Evolutionary conservation across 768 basidiomycete genomes (phyloP), one percentile per base, ranked within the genome.

Genomic region (Chalciporus piperatus): DNA sequence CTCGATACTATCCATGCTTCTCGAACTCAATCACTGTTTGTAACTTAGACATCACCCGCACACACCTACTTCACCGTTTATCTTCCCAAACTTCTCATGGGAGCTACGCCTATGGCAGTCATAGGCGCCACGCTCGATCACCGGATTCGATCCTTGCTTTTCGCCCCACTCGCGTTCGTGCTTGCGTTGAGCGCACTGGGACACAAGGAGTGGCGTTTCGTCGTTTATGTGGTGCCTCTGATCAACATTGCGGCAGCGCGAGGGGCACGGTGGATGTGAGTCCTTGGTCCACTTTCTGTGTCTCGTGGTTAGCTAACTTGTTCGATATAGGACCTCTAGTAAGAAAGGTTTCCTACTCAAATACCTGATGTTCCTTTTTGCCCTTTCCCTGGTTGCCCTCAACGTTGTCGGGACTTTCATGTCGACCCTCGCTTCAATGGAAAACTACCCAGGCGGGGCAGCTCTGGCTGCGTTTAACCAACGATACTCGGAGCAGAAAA

Each of bases 131-230:
- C 72, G 7, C 50, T 73, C 14, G 83, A 89, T 56, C 57, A 55
- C 9, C 75, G 80, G 9, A 71, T 83, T 40, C 77, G 79, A 4
- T 63, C 70, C 3, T 72, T 88, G 33, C 67, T 85, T 4, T 44
- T 76, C 10, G 80, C 85, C 0, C 74, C 80, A 3, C 23, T 84
- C 5, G 51, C 62, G 1, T 89, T 87, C 53, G 62, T 92, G 8
- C 67, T 63, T 3, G 58, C 85, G 3, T 80, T 98, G 66, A 94
- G 92, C 64, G 73, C 65, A 27, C 74, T 98, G 1, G 85, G 81
- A 0, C 97, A 99, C 71, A 99, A 99, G 66, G 97, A 99, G 70
- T 99, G 97, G 97, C 81, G 97, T 7, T 99, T 99, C 69, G 75
- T 98, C 50, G 78, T 92, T 8, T 98, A 98, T 62, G 78, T 84